Conservation (phyloP, 306 rosid species). For the Cucumis hystrix region DNA sequence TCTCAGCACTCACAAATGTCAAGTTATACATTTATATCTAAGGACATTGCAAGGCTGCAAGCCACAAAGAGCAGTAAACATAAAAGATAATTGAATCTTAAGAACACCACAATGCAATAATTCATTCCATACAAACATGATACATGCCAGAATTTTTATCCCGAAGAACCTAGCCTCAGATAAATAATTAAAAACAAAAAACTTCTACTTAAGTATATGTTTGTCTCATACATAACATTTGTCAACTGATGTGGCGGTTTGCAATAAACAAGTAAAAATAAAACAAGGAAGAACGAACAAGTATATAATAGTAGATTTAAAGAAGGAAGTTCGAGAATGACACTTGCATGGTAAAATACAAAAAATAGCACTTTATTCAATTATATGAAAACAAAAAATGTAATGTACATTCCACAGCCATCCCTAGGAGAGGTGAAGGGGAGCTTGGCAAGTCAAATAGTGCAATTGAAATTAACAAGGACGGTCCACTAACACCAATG, state of each 20-base stretch:
- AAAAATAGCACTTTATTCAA: background rate
- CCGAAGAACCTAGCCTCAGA: background rate
- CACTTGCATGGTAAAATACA: background rate
- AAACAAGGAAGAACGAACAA: background rate
- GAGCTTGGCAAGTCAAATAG: background rate
- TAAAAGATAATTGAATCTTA: background rate
- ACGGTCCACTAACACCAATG: background rate
- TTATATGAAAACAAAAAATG: background rate
- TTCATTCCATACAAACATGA: background rate
- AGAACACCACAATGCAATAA: background rate
- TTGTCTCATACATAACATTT: background rate
- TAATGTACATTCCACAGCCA: background rate
- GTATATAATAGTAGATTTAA: background rate
- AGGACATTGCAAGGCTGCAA: background rate
- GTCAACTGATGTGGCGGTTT: background rate
- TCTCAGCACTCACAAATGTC: background rate
- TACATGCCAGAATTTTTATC: background rate
- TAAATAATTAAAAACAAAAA: background rate
- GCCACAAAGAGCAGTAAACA: background rate
- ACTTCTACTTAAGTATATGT: background rate
- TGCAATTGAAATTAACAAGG: background rate
- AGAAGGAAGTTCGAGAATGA: background rate
- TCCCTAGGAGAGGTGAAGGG: background rate
- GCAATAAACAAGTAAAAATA: background rate
- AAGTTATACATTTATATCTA: background rate